A percentile compares a stretch with the other conserved stretches of the same genome.
Evolutionary conservation across 306 rosid species (phyloP).

Genomic region (Styphnolobium japonicum): DNA sequence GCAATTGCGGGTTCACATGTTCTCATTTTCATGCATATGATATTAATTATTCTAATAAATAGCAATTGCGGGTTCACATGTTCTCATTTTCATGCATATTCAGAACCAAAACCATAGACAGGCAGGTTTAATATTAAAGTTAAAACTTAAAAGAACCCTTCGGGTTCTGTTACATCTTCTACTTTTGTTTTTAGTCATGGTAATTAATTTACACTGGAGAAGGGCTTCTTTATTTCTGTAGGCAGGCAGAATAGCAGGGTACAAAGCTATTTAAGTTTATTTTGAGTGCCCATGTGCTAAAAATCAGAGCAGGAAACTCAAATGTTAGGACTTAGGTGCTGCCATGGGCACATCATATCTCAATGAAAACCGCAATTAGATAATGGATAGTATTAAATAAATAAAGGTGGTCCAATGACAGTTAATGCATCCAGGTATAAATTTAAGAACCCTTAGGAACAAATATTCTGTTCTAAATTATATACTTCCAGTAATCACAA

Average conservation of each 20-base stretch:
- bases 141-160: not conserved
- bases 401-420: not conserved
- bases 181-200: not conserved
- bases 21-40: constrained; percentile 28
- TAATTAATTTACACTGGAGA: not conserved
- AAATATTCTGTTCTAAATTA: not conserved
- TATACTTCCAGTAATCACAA: not conserved
- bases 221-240: not conserved
- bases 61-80: constrained; percentile 35
- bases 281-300: not conserved
- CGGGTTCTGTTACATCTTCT: not conserved
- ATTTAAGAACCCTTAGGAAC: not conserved
- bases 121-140: not conserved
- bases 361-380: not conserved
- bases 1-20: constrained; percentile 35
- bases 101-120: not conserved
- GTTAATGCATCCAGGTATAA: not conserved
- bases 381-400: not conserved
- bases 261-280: not conserved
- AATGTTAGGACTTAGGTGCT: not conserved
- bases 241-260: not conserved
- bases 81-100: constrained; percentile 25
- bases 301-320: not conserved
- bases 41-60: constrained; percentile 21
- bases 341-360: not conserved